Conservation (phyloP, 352 stramenopile genomes). For the Phytopythium delawarense region DNA sequence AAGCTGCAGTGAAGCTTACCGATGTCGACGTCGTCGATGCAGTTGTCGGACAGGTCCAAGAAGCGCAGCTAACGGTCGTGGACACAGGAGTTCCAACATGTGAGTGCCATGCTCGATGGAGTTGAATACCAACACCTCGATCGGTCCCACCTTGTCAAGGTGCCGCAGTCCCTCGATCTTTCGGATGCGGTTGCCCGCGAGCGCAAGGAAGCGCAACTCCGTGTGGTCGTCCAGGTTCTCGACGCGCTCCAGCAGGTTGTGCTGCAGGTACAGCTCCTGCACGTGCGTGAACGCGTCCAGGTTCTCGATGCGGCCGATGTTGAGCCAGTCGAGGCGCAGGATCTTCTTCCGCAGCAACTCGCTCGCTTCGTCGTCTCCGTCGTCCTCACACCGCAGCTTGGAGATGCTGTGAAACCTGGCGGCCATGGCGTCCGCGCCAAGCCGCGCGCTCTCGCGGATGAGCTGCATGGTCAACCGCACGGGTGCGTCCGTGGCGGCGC, state of each 20-base stretch:
- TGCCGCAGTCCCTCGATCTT: slow-evolving; percentile 55
- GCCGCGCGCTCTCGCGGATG: slow-evolving; percentile 41
- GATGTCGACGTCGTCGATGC: slow-evolving; percentile 62
- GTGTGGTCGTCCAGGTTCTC: slow-evolving; percentile 59
- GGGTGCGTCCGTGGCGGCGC: slow-evolving; percentile 27
- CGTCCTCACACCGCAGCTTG: slow-evolving; percentile 3
- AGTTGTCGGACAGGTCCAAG: slow-evolving; percentile 73
- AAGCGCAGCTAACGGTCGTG: slow-evolving; percentile 52
- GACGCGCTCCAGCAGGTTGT: slow-evolving; percentile 62
- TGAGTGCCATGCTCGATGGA: not conserved
- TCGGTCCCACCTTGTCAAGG: slow-evolving; percentile 39
- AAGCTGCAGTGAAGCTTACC: slow-evolving; percentile 13
- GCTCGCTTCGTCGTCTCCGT: slow-evolving; percentile 27
- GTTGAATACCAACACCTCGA: not conserved
- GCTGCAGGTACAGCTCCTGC: slow-evolving; percentile 73
- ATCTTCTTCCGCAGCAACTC: slow-evolving; percentile 48
- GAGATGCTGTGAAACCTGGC: slow-evolving; percentile 8
- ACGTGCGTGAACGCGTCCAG: slow-evolving; percentile 71
- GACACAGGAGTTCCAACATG: not conserved
- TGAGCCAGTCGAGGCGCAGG: slow-evolving; percentile 68
- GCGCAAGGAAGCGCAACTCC: slow-evolving; percentile 54
- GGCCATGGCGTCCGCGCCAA: not conserved
- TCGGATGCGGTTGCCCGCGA: slow-evolving; percentile 62
- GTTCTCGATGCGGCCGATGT: slow-evolving; percentile 69
- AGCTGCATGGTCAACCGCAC: slow-evolving; percentile 61